Percentiles rank a stretch among this genome's conserved stretches.
Conservation (phyloP, 2,329 filamentous ascomycete genomes). For the Verticillium nubilum region DNA sequence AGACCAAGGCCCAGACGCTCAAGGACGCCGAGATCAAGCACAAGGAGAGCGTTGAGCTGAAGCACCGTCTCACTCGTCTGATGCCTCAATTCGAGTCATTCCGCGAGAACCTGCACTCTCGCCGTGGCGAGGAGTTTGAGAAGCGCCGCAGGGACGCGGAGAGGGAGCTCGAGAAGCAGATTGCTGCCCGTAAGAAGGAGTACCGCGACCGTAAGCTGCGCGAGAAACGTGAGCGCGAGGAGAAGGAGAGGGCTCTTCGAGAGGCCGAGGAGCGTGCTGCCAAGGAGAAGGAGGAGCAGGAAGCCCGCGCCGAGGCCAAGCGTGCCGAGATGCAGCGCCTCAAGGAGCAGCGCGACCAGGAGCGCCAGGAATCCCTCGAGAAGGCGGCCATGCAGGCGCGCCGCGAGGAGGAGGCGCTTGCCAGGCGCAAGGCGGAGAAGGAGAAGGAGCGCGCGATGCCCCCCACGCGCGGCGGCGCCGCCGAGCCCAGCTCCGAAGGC, state of each 20-base stretch:
- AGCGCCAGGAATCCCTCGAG: conserved; percentile 63
- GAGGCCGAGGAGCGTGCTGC: conserved; percentile 83
- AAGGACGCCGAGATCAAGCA: conserved; percentile 81
- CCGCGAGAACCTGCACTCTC: conserved; percentile 74
- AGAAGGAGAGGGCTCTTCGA: conserved; percentile 68
- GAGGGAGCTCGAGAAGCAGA: conserved; percentile 88
- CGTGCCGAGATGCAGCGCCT: conserved; percentile 62
- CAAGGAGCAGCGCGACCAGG: conserved; percentile 60
- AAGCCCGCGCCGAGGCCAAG: conserved; percentile 72
- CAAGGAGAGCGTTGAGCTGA: conserved; percentile 85
- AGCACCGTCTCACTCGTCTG: conserved; percentile 83
- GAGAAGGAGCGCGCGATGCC: conserved; percentile 35
- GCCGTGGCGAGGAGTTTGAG: conserved; percentile 92
- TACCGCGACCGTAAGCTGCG: conserved; percentile 75
- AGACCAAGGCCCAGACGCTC: conserved; percentile 70
- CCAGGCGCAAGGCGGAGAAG: conserved; percentile 64
- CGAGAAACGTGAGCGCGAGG: conserved; percentile 80
- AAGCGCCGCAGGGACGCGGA: conserved; percentile 87
- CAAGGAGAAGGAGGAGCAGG: conserved; percentile 81
- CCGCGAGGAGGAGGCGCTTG: conserved; percentile 84
- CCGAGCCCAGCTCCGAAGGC: conserved; percentile 16
- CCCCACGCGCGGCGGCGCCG: conserved; percentile 32
- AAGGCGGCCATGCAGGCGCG: conserved; percentile 66
- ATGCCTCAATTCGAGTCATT: conserved; percentile 82
- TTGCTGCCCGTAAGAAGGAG: conserved; percentile 81